These are phyloP conservation scores for Penicillium paneum DNA, from an alignment of 2,329 filamentous ascomycete genomes.

Conservation along the genomic window DNA sequence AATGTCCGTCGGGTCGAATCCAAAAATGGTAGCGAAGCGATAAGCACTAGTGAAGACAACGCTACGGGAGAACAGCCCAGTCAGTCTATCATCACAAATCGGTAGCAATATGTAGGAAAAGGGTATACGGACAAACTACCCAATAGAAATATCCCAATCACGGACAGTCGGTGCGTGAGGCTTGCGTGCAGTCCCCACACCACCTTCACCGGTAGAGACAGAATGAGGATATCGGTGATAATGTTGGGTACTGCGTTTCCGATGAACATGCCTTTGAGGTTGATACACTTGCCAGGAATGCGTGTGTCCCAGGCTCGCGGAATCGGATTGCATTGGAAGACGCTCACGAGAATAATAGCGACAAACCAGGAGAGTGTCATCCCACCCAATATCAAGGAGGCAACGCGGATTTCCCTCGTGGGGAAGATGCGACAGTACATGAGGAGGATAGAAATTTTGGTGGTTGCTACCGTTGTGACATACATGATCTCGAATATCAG, in stretches of 20 bases:
- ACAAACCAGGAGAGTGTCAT: constrained; percentile 51
- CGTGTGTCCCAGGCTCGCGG: constrained; percentile 50
- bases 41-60: constrained; percentile 51
- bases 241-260: constrained; percentile 46
- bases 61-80: constrained; percentile 5
- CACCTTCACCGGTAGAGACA: constrained; percentile 25
- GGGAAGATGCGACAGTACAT: constrained; percentile 56
- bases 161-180: constrained; percentile 16
- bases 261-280: constrained; percentile 52
- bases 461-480: constrained; percentile 49
- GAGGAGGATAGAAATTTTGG: constrained; percentile 51
- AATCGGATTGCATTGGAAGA: constrained; percentile 54
- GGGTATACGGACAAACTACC: constrained; percentile 14
- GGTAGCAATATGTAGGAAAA: too few relatives aligned
- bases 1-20: constrained; percentile 42
- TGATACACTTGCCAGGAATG: constrained; percentile 48
- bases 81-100: neutral
- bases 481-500: constrained; percentile 40
- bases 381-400: constrained; percentile 41
- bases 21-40: constrained; percentile 49
- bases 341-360: constrained; percentile 49
- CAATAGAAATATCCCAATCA: constrained; percentile 11
- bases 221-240: constrained; percentile 25
- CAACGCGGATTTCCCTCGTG: constrained; percentile 44
- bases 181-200: constrained; percentile 27